Conservation (phyloP, 1,284 basidiomycete species). For the Ganoderma boninense region DNA sequence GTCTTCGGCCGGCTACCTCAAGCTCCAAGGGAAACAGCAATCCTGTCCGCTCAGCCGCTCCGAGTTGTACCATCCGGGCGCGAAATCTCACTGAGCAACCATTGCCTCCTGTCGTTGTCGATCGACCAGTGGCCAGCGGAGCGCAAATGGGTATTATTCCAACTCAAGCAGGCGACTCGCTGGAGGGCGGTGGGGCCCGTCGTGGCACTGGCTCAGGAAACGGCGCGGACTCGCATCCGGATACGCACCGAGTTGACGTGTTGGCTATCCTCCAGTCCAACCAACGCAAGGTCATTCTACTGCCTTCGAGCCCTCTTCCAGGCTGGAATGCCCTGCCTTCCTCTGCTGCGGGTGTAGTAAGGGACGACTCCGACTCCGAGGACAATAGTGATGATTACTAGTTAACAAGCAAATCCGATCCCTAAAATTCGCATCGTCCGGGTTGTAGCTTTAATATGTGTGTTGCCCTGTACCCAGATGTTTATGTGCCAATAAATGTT, state of each 20-base stretch:
- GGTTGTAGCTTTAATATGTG: too few species aligned
- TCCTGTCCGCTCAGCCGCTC: background rate
- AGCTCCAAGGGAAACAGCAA: background rate
- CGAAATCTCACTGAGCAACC: slow-evolving; percentile 7
- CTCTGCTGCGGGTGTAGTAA: background rate
- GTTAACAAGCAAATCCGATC: background rate
- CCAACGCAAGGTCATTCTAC: background rate
- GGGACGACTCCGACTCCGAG: background rate
- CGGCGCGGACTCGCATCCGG: background rate
- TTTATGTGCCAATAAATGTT: background rate
- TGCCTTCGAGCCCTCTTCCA: slow-evolving; percentile 23
- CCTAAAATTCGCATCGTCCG: background rate
- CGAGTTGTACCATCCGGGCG: background rate
- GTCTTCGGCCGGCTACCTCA: background rate
- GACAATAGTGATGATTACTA: background rate
- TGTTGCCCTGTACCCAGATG: background rate
- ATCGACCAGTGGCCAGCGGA: background rate
- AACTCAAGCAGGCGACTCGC: background rate
- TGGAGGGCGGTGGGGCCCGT: background rate
- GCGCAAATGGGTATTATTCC: background rate
- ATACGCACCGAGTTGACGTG: background rate
- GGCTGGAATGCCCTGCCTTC: slow-evolving; percentile 13
- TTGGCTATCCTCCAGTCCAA: background rate
- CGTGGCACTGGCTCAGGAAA: background rate
- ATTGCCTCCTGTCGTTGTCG: background rate